These are phyloP conservation scores for Plasmodium ovale DNA, from an alignment of 169 alveolate genomes.

Conservation along the genomic window DNA sequence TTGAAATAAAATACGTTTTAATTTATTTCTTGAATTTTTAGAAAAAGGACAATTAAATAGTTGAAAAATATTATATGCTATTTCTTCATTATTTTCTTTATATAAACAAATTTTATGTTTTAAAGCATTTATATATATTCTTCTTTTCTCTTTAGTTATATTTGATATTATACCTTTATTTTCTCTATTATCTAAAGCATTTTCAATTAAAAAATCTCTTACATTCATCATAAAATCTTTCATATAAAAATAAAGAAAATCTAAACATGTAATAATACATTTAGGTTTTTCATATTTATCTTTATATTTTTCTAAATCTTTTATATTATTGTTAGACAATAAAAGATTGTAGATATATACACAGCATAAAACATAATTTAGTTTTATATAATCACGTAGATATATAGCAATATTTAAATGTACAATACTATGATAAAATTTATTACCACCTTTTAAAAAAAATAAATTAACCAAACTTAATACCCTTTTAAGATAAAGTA, in stretches of 20 bases:
- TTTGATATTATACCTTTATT: not conserved
- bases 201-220: conserved; percentile 14
- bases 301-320: conserved; percentile 27
- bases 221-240: conserved; percentile 25
- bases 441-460: conserved; percentile 57
- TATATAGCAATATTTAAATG: conserved; percentile 14
- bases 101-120: conserved; percentile 20
- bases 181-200: not conserved
- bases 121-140: not conserved
- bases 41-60: conserved; percentile 16
- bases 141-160: not conserved
- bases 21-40: conserved; percentile 6
- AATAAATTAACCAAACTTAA: conserved; percentile 45
- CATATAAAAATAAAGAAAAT: conserved; percentile 22
- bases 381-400: conserved; percentile 19
- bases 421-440: conserved; percentile 61
- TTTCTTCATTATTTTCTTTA: conserved; percentile 63
- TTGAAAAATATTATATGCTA: conserved; percentile 3
- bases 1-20: conserved; percentile 31
- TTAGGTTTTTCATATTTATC: conserved; percentile 1
- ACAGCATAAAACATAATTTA: not conserved
- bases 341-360: conserved; percentile 34
- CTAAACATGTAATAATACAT: not conserved
- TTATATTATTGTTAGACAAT: conserved; percentile 35
- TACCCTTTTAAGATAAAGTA: conserved; percentile 37